Evolutionary conservation across 352 stramenopile genomes (phyloP).

Genomic region (Phytophthora multivora): DNA sequence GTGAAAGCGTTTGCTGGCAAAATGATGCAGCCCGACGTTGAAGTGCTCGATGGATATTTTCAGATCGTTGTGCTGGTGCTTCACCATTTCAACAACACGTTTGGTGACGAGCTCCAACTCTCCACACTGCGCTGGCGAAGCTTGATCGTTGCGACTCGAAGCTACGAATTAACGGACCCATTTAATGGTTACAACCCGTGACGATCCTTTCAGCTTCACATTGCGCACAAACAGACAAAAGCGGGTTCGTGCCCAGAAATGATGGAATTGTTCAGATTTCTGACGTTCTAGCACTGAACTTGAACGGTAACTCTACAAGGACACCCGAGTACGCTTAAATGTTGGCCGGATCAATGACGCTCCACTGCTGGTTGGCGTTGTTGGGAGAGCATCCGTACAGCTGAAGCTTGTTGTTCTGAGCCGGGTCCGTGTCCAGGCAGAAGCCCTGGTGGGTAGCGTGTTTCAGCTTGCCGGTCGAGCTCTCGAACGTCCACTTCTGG

Average conservation of each 20-base stretch:
- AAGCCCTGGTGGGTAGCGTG: constrained; percentile 53
- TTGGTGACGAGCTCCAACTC: too few species aligned
- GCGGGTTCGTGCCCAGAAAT: not conserved
- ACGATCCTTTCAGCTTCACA: not conserved
- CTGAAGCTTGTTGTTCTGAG: constrained; percentile 58
- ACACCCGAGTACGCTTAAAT: not conserved
- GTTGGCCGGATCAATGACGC: constrained; percentile 14
- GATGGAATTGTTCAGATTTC: not conserved
- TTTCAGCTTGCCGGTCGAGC: constrained; percentile 44
- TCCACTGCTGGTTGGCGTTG: constrained; percentile 69
- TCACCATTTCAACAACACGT: not conserved
- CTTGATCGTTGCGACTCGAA: not conserved
- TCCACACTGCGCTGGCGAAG: too few species aligned
- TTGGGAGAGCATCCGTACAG: constrained; percentile 57
- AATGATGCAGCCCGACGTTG: not conserved
- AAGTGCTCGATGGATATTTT: not conserved
- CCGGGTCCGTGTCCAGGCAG: constrained; percentile 60
- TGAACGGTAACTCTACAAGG: constrained; percentile 1
- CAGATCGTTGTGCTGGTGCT: not conserved
- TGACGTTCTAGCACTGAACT: constrained; percentile 2
- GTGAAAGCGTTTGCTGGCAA: not conserved
- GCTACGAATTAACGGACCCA: too few species aligned
- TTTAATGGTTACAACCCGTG: not conserved
- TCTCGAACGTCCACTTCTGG: constrained; percentile 72
- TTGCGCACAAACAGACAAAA: not conserved